Percentiles rank a stretch among this genome's conserved stretches.
These are phyloP conservation scores for Dactylellina sp. DNA, from an alignment of 2,329 filamentous ascomycete species.

Conservation along the genomic window DNA sequence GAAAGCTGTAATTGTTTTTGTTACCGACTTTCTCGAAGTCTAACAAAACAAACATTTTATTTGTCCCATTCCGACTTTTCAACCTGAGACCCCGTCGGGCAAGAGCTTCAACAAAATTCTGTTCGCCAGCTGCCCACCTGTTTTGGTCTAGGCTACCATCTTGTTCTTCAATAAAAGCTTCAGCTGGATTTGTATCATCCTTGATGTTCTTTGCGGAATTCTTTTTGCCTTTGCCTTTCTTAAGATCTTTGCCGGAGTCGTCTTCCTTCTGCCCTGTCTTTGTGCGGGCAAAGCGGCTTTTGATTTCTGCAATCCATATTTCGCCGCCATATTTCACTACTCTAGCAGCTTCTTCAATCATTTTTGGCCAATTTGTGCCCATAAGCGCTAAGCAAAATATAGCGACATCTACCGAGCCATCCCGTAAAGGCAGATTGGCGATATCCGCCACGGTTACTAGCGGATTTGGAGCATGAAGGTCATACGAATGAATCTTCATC, in stretches of 20 bases:
- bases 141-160: constrained; percentile 74
- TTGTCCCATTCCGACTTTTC: constrained; percentile 80
- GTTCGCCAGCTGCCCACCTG: constrained; percentile 82
- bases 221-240: constrained; percentile 66
- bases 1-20: constrained; percentile 61
- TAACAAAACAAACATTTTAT: constrained; percentile 99
- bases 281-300: constrained; percentile 79
- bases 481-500: constrained; percentile 83
- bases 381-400: constrained; percentile 97
- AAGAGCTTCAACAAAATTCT: constrained; percentile 84
- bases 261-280: constrained; percentile 69
- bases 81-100: constrained; percentile 85
- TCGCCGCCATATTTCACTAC: constrained; percentile 93
- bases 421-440: constrained; percentile 79
- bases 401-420: constrained; percentile 83
- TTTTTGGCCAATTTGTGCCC: constrained; percentile 98
- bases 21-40: constrained; percentile 85
- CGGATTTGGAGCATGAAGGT: constrained; percentile 78
- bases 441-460: constrained; percentile 91
- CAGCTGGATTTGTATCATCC: constrained; percentile 67
- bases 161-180: constrained; percentile 74
- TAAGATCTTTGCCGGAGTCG: constrained; percentile 62
- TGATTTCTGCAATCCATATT: constrained; percentile 97
- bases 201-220: constrained; percentile 64
- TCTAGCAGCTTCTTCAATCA: constrained; percentile 94